Base-by-base conservation (phyloP, 2,329 filamentous ascomycete species). In the Hypoxylon sp. region DNA sequence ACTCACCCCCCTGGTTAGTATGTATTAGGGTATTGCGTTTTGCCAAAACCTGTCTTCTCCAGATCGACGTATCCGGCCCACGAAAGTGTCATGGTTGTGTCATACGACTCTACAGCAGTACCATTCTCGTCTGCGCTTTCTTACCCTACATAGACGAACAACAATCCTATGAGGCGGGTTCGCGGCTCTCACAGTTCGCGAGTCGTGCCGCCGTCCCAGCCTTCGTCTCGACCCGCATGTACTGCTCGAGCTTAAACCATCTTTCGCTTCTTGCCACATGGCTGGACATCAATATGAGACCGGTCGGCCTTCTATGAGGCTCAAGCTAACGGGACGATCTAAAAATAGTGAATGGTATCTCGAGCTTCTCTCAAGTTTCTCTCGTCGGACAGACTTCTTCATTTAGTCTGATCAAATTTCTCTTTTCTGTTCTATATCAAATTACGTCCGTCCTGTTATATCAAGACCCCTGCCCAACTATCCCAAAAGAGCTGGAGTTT, bases 211-310 rank as follows among this genome's bases (percentile, higher is more conserved):
- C 60, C 61, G 49, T 57, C 18, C 65, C 56, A 68, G 56, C 57
- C 64, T 56, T 53, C 56, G 62, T 50, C 50, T 60, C 26, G 56
- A 67, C 66, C 63, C 36, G 33, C 57, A 40, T 42, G 42, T 38
- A 20, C 32, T 24, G 33, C 51, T 50, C 51, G 45, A 52, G 53
- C 53, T 49, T 67, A 16, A 52, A 56, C 24, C 49, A 50, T 60
- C 50, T 65, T 51, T 58, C 8, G 40, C 52, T 33, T 48, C 59
- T 53, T 64, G 55, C 61, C 68, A 70, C 68, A 69, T 69, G 63
- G 69, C 66, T 65, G 71, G 71, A 68, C 69, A 73, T 9, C 70
- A 71, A 67, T 58, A 71, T 77, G 74, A 78, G 76, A 78, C 79
- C 79, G 79, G 74, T 72, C 77, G 77, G 14, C 75, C 75, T 58